A percentile compares a stretch with the other conserved stretches of the same genome.
Conservation (phyloP, 768 basidiomycete species). For the Agrocybe pediades region DNA sequence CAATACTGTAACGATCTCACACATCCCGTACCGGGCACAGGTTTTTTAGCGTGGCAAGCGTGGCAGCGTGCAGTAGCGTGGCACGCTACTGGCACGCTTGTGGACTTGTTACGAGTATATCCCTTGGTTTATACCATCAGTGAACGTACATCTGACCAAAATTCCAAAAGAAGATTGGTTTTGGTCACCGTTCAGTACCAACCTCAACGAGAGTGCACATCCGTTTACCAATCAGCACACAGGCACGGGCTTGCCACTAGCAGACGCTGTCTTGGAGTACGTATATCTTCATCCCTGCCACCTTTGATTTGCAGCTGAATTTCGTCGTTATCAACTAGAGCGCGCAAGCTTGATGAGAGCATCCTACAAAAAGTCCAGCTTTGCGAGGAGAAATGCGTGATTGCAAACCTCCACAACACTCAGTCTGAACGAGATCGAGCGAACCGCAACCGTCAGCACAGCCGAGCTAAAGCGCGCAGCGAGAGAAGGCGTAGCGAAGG, state of each 20-base stretch:
- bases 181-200: background rate
- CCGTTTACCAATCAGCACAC: constrained; percentile 8
- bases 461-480: background rate
- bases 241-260: background rate
- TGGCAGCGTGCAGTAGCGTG: too few relatives aligned
- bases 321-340: background rate
- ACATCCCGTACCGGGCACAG: too few relatives aligned
- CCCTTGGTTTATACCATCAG: background rate
- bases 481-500: background rate
- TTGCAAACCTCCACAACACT: constrained; percentile 1
- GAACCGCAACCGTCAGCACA: background rate
- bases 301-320: too few relatives aligned
- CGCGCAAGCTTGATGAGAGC: background rate
- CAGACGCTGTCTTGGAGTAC: background rate
- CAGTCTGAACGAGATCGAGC: background rate
- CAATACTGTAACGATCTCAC: too few relatives aligned
- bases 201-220: constrained; percentile 8
- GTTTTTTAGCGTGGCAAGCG: too few relatives aligned
- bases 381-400: background rate
- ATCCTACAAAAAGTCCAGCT: background rate
- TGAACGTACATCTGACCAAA: constrained; percentile 1
- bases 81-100: too few relatives aligned
- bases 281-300: too few relatives aligned
- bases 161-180: constrained; percentile 6
- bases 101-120: too few relatives aligned